Conservation (phyloP, 1,284 basidiomycete genomes). For the Ganoderma boninense region DNA sequence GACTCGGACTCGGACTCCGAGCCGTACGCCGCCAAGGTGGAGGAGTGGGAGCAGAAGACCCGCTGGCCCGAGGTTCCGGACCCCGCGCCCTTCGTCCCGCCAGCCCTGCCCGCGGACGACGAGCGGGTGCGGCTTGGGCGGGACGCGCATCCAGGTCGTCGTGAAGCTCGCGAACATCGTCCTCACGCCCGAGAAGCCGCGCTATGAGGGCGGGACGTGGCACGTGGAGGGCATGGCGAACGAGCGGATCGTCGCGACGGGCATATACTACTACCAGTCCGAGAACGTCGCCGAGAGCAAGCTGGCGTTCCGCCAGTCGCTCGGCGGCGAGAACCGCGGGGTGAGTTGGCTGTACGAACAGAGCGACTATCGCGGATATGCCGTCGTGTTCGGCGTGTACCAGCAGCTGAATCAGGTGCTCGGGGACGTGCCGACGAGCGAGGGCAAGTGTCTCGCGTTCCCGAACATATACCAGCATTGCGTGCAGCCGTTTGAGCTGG, state of each 20-base stretch:
- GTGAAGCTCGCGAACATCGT: constrained; percentile 34
- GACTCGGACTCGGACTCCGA: neutral
- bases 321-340: neutral
- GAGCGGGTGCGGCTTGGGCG: neutral
- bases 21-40: neutral
- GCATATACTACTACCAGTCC: constrained; percentile 28
- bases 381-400: neutral
- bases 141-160: constrained; percentile 51
- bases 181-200: constrained; percentile 1
- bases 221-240: constrained; percentile 14
- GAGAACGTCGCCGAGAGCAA: constrained; percentile 9
- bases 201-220: constrained; percentile 9
- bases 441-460: constrained; percentile 16
- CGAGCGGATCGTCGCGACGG: constrained; percentile 24
- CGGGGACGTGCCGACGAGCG: constrained; percentile 5
- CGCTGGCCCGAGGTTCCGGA: constrained; percentile 5
- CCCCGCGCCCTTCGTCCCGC: constrained; percentile 6
- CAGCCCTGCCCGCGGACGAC: constrained; percentile 11
- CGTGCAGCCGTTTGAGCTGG: constrained; percentile 38
- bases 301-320: constrained; percentile 8
- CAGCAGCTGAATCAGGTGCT: constrained; percentile 6
- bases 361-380: neutral
- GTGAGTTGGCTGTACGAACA: neutral
- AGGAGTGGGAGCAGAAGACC: neutral
- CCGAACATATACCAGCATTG: constrained; percentile 13